Evolutionary conservation across 345 rosid genomes (phyloP).

Genomic region (Carallia brachiata): DNA sequence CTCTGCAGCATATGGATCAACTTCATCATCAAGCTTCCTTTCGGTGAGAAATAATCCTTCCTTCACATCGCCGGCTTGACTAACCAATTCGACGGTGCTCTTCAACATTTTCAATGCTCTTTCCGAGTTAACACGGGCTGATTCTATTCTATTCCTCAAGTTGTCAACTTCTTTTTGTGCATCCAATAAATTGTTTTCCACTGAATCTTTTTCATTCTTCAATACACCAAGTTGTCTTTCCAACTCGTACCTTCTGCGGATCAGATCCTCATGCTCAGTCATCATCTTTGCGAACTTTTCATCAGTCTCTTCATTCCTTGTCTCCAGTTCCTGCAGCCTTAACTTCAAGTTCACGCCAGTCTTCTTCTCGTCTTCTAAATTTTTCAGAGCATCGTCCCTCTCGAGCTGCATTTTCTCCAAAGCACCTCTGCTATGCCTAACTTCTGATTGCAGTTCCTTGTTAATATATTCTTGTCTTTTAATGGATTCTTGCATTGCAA

Average conservation of each 20-base stretch:
- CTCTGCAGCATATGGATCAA: constrained; percentile 37
- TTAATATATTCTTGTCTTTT: constrained; percentile 33
- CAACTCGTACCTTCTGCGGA: constrained; percentile 31
- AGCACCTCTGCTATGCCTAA: constrained; percentile 13
- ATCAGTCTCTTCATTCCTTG: constrained; percentile 28
- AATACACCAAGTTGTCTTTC: constrained; percentile 27
- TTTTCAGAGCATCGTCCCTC: constrained; percentile 40
- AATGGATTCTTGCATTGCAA: constrained; percentile 31
- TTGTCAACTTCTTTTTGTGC: constrained; percentile 31
- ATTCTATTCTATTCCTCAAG: constrained; percentile 43
- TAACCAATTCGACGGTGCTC: constrained; percentile 43
- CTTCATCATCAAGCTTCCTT: constrained; percentile 35
- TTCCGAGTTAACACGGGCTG: constrained; percentile 29
- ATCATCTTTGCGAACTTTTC: constrained; percentile 34
- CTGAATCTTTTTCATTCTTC: constrained; percentile 40
- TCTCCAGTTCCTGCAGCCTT: constrained; percentile 41
- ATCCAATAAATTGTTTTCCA: constrained; percentile 41
- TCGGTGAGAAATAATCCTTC: constrained; percentile 14
- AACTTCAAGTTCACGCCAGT: constrained; percentile 32
- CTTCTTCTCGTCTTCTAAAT: constrained; percentile 44
- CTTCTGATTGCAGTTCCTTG: constrained; percentile 29
- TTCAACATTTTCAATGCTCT: constrained; percentile 48
- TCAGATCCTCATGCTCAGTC: constrained; percentile 29
- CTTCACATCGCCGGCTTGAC: constrained; percentile 28
- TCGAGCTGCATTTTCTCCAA: constrained; percentile 25